Conservation (phyloP, 257 asterid genomes). For the Scutellaria barbata region DNA sequence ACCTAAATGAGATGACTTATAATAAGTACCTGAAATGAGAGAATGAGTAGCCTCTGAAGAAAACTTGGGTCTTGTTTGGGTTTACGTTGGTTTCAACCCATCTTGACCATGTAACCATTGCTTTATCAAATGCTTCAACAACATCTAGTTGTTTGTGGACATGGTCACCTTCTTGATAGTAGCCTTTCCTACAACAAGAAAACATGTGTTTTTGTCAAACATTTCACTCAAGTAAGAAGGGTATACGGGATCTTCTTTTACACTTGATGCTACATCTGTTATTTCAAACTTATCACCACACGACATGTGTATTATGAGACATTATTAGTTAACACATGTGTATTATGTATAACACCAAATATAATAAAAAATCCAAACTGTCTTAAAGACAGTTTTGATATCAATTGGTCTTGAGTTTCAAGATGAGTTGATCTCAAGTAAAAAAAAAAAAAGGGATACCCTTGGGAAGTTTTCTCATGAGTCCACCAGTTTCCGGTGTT, state of each 20-base stretch:
- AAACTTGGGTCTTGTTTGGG: constrained; percentile 56
- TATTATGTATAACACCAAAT: no score
- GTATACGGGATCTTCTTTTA: no score
- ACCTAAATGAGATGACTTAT: no score
- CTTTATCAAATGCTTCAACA: constrained; percentile 66
- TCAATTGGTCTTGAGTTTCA: no score
- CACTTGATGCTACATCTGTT: no score
- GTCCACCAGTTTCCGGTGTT: constrained; percentile 96
- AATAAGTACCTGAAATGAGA: constrained; percentile 71
- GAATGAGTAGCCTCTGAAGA: constrained; percentile 74
- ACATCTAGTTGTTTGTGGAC: constrained; percentile 61
- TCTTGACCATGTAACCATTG: constrained; percentile 71
- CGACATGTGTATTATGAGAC: no score
- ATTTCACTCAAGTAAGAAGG: no score
- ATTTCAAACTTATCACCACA: no score
- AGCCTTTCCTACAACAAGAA: constrained; percentile 63
- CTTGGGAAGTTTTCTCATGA: constrained; percentile 72
- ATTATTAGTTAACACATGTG: no score
- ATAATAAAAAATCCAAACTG: no score
- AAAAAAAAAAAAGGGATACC: constrained; percentile 41
- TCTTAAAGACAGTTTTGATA: no score
- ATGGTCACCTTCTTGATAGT: constrained; percentile 77
- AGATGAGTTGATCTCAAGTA: background rate
- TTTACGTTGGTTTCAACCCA: constrained; percentile 68
- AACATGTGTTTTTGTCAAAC: background rate